Evolutionary conservation across 2,329 filamentous ascomycete genomes (phyloP).

Genomic region (Alternaria ventricosa): DNA sequence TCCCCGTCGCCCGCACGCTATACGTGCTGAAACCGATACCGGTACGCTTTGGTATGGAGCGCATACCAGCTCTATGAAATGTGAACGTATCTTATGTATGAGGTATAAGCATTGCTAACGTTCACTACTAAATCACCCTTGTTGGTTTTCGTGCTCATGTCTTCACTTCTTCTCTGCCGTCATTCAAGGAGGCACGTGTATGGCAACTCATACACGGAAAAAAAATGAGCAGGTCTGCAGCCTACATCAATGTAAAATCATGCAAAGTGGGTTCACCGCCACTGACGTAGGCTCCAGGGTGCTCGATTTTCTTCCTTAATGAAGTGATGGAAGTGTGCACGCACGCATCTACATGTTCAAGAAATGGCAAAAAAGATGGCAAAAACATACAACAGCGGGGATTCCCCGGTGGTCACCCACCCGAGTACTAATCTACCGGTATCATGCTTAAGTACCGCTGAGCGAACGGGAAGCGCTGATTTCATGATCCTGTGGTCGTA

Average conservation of each 20-base stretch:
- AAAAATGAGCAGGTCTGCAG: not conserved
- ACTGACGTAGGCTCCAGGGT: not conserved
- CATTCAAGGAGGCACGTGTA: not conserved
- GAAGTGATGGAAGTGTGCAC: not conserved
- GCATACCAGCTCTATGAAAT: not conserved
- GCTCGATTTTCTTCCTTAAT: not conserved
- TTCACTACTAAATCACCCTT: not conserved
- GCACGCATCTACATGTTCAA: not conserved
- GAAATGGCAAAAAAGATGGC: not conserved
- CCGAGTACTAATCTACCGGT: constrained; percentile 2
- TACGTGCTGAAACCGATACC: not conserved
- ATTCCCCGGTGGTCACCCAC: constrained; percentile 7
- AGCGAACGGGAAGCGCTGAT: not conserved
- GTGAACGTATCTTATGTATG: not conserved
- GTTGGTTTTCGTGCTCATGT: not conserved
- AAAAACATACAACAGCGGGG: constrained; percentile 11
- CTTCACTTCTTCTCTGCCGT: not conserved
- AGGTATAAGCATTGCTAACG: not conserved
- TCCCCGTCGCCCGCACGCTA: not conserved
- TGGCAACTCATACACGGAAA: not conserved
- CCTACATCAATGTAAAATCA: not conserved
- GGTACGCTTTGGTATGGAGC: not conserved
- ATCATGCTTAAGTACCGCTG: not conserved
- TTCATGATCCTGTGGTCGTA: constrained; percentile 3
- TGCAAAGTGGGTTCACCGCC: not conserved